These are phyloP conservation scores for Santalum album DNA, from an alignment of 164 flowering plant genomes.

Conservation along the genomic window DNA sequence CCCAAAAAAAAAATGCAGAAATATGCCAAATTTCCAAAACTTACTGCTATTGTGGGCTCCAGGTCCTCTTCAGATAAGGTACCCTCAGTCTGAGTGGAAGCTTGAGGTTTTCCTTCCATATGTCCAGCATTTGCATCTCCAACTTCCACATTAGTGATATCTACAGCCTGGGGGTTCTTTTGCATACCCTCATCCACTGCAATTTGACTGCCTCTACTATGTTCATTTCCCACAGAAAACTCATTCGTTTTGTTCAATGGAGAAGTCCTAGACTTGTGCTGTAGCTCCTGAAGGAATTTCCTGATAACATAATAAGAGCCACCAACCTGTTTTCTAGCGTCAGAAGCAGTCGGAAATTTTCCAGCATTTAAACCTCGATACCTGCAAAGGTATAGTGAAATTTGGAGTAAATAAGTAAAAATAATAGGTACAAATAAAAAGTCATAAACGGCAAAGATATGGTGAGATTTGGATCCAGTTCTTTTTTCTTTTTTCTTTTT, in stretches of 20 bases:
- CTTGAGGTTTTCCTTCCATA: slow-evolving; percentile 11
- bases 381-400: slow-evolving; percentile 26
- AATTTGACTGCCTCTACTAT: slow-evolving; percentile 4
- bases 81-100: slow-evolving; percentile 4
- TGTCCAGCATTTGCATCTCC: slow-evolving; percentile 9
- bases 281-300: slow-evolving; percentile 46
- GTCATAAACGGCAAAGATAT: no score
- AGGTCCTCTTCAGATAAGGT: slow-evolving; percentile 7
- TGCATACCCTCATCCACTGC: slow-evolving; percentile 3
- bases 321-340: slow-evolving; percentile 38
- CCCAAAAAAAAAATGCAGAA: not conserved
- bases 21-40: not conserved
- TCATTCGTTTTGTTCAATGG: slow-evolving; percentile 5
- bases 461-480: no score
- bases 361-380: slow-evolving; percentile 48
- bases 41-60: slow-evolving; percentile 9
- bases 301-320: slow-evolving; percentile 46
- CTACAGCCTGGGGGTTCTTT: not conserved
- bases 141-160: not conserved
- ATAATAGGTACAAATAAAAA: no score
- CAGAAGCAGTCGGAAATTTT: slow-evolving; percentile 39
- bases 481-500: no score
- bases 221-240: slow-evolving; percentile 6
- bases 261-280: slow-evolving; percentile 21
- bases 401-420: no score